These are phyloP conservation scores for Sporothrix globosa DNA, from an alignment of 2,329 filamentous ascomycete genomes.

Conservation along the genomic window DNA sequence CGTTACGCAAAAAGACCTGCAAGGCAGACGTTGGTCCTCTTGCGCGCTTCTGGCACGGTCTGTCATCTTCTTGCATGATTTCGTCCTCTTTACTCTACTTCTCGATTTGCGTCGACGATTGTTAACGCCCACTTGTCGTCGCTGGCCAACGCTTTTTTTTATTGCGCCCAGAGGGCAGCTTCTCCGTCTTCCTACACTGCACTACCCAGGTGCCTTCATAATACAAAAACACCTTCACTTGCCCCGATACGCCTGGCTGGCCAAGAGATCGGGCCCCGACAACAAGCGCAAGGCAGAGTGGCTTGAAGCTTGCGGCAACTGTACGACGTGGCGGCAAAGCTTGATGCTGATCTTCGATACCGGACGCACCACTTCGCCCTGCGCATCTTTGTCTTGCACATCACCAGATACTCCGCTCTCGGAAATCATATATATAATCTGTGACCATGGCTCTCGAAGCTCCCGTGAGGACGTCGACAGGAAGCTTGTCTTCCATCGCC, in stretches of 20 bases:
- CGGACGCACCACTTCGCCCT: conserved; percentile 6
- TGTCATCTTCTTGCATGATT: background rate
- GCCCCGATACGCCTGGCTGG: conserved; percentile 24
- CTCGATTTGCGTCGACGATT: background rate
- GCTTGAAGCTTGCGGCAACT: background rate
- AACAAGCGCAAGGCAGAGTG: conserved; percentile 22
- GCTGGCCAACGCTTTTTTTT: conserved; percentile 12
- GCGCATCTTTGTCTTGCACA: background rate
- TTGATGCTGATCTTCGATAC: background rate
- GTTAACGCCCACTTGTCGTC: conserved; percentile 23
- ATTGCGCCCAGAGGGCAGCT: conserved; percentile 14
- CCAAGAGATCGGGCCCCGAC: conserved; percentile 16
- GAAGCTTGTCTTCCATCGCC: conserved; percentile 58
- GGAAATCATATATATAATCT: conserved; percentile 19
- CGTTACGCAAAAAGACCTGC: conserved; percentile 9
- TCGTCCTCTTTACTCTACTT: background rate
- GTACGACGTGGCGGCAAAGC: conserved; percentile 18
- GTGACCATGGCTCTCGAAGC: conserved; percentile 62
- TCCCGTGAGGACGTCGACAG: conserved; percentile 65
- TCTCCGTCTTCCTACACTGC: background rate
- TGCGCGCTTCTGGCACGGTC: conserved; percentile 22
- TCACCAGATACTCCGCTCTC: background rate
- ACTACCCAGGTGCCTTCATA: background rate
- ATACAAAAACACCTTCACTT: conserved; percentile 1
- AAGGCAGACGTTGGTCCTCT: conserved; percentile 13